Percentiles rank a stretch among this genome's conserved stretches.
These are phyloP conservation scores for Boeremia lycopersici DNA, from an alignment of 2,329 filamentous ascomycete species.

Conservation along the genomic window DNA sequence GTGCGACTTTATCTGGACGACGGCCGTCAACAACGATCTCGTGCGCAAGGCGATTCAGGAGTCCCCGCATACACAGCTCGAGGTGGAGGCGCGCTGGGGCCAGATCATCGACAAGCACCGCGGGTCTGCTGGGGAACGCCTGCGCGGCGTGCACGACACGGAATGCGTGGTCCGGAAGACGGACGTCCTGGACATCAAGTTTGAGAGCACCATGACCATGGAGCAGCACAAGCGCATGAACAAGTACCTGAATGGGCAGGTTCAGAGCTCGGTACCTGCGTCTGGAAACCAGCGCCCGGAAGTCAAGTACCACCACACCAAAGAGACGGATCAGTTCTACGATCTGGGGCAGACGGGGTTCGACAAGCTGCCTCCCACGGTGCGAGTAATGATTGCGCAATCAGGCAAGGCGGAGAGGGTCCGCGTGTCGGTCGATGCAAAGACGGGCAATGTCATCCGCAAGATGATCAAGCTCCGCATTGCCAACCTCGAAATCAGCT, in stretches of 20 bases:
- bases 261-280: slow-evolving; percentile 59
- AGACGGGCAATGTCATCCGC: slow-evolving; percentile 70
- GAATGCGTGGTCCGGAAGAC: slow-evolving; percentile 42
- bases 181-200: slow-evolving; percentile 51
- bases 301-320: slow-evolving; percentile 80
- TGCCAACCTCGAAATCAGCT: slow-evolving; percentile 84
- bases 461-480: slow-evolving; percentile 94
- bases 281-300: slow-evolving; percentile 57
- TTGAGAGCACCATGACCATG: slow-evolving; percentile 89
- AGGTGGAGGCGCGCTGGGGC: slow-evolving; percentile 94
- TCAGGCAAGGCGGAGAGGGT: slow-evolving; percentile 29
- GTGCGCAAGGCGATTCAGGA: slow-evolving; percentile 57
- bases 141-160: slow-evolving; percentile 73
- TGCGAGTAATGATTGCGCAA: slow-evolving; percentile 62
- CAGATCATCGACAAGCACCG: slow-evolving; percentile 73
- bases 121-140: slow-evolving; percentile 58
- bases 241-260: slow-evolving; percentile 76
- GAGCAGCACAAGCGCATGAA: slow-evolving; percentile 89
- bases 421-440: slow-evolving; percentile 74
- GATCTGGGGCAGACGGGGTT: slow-evolving; percentile 59
- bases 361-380: slow-evolving; percentile 53
- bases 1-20: slow-evolving; percentile 79
- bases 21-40: slow-evolving; percentile 72
- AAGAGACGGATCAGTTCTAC: slow-evolving; percentile 82
- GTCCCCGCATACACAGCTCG: slow-evolving; percentile 73